Percentiles rank a stretch among this genome's conserved stretches.
Conservation (phyloP, 768 basidiomycete genomes). For the Scleroderma bovista region DNA sequence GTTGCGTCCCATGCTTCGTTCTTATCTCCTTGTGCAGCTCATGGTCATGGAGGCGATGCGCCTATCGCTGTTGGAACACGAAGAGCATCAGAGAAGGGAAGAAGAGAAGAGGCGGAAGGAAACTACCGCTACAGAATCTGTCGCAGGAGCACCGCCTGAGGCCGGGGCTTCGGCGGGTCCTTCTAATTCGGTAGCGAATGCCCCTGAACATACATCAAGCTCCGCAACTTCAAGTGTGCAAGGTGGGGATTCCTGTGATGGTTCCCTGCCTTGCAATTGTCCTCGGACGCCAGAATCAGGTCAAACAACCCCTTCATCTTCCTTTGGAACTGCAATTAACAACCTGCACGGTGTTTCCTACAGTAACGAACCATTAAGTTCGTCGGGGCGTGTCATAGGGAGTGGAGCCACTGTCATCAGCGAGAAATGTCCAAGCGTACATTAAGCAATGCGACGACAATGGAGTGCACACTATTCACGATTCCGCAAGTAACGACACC, state of each 20-base stretch:
- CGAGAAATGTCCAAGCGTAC: slow-evolving; percentile 10
- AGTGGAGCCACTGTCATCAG: neutral
- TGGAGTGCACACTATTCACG: slow-evolving; percentile 9
- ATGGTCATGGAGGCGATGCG: slow-evolving; percentile 99
- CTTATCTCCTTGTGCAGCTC: slow-evolving; percentile 45
- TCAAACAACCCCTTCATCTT: slow-evolving; percentile 30
- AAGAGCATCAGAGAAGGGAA: slow-evolving; percentile 82
- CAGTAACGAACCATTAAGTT: slow-evolving; percentile 20
- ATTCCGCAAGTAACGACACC: slow-evolving; percentile 5
- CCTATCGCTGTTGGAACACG: slow-evolving; percentile 88
- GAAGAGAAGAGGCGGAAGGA: slow-evolving; percentile 60
- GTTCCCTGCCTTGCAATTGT: slow-evolving; percentile 17
- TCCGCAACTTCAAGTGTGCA: slow-evolving; percentile 4
- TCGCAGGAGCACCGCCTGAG: slow-evolving; percentile 18
- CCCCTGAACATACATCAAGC: too few relatives aligned
- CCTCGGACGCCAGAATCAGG: slow-evolving; percentile 30
- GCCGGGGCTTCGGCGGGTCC: neutral
- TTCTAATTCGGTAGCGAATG: slow-evolving; percentile 3
- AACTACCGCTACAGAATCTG: slow-evolving; percentile 33
- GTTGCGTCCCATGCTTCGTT: slow-evolving; percentile 6
- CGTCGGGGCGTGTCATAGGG: slow-evolving; percentile 15
- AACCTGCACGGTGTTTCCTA: slow-evolving; percentile 19
- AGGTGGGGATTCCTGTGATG: slow-evolving; percentile 8
- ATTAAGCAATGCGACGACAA: slow-evolving; percentile 5
- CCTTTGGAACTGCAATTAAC: slow-evolving; percentile 20